Evolutionary conservation across 2,329 filamentous ascomycete genomes (phyloP).

Genomic region (Colletotrichum simmondsii): DNA sequence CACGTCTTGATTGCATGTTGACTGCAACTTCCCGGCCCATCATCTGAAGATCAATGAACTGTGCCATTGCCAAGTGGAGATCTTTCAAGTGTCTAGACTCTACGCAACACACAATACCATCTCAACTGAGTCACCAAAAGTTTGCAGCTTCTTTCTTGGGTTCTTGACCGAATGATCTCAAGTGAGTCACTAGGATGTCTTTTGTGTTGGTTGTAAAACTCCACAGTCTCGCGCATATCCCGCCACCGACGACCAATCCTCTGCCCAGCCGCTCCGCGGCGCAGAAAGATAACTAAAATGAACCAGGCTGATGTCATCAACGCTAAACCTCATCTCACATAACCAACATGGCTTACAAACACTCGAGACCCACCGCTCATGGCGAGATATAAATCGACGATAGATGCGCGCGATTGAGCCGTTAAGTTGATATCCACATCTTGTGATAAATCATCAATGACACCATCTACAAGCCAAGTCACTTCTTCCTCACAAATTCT

Average conservation of each 20-base stretch:
- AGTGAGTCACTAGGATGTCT: not conserved
- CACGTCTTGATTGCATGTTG: not conserved
- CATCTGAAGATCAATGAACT: slow-evolving; percentile 4
- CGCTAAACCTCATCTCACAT: not conserved
- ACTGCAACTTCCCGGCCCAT: not conserved
- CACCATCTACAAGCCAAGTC: not conserved
- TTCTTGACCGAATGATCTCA: not conserved
- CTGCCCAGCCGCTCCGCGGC: too few relatives aligned
- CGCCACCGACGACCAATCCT: not conserved
- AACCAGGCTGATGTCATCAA: not conserved
- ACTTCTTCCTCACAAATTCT: not conserved
- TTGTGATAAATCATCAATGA: not conserved
- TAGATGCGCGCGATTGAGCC: not conserved
- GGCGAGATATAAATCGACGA: not conserved
- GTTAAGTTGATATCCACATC: not conserved
- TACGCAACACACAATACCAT: not conserved
- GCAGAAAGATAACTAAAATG: not conserved
- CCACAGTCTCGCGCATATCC: not conserved
- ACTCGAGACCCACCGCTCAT: not conserved
- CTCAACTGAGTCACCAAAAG: not conserved
- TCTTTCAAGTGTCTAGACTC: not conserved
- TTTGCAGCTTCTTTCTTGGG: not conserved
- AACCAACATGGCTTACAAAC: not conserved
- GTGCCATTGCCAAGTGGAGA: not conserved
- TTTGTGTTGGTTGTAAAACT: not conserved